Evolutionary conservation across 305 asterid genomes (phyloP).

Genomic region (Withania somnifera): DNA sequence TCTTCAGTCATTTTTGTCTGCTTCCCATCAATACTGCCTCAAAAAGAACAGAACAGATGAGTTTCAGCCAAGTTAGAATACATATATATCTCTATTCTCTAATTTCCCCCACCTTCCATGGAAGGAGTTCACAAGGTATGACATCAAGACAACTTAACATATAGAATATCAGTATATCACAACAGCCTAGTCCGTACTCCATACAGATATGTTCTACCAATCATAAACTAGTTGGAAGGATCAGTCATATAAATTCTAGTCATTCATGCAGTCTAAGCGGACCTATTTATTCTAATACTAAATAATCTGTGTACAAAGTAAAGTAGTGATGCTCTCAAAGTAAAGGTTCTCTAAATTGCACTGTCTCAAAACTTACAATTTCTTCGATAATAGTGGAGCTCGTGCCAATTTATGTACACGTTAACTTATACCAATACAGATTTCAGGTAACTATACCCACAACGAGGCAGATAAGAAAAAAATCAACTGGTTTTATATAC

Average conservation of each 20-base stretch:
- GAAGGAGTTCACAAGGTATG: background rate
- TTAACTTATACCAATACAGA: background rate
- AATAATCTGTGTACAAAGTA: background rate
- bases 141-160: background rate
- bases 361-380: background rate
- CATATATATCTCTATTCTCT: background rate
- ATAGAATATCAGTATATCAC: background rate
- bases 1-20: slow-evolving; percentile 94
- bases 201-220: background rate
- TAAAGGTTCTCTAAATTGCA: background rate
- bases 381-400: background rate
- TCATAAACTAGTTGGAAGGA: background rate
- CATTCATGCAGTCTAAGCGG: background rate
- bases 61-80: background rate
- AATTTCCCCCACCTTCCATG: too few relatives aligned
- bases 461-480: too few relatives aligned
- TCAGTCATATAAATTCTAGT: background rate
- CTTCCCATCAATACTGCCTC: slow-evolving; percentile 67
- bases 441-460: background rate
- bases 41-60: slow-evolving; percentile 3
- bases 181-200: background rate
- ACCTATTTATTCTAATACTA: background rate
- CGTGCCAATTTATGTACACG: background rate
- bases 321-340: background rate
- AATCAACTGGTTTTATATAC: background rate